phyloP scores from a whole-genome alignment of 345 rosid species.

The Aquilaria yunnanensis region DNA sequence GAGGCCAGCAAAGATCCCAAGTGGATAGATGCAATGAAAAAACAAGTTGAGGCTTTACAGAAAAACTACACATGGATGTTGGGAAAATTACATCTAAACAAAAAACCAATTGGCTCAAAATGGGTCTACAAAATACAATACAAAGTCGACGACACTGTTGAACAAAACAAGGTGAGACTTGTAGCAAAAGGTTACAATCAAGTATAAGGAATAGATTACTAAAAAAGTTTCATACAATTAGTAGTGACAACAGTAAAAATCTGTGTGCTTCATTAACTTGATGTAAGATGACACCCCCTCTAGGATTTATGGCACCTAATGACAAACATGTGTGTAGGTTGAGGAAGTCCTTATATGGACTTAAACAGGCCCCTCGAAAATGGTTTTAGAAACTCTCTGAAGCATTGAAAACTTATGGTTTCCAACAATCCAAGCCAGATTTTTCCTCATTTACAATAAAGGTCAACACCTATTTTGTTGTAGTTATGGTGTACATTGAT shows the following conservation, averaged over 20 bases:
- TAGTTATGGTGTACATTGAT: not conserved
- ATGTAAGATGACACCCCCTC: not conserved
- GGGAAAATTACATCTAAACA: too few species aligned
- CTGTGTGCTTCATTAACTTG: too few species aligned
- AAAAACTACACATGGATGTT: too few species aligned
- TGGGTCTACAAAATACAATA: not conserved
- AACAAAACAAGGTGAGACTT: not conserved
- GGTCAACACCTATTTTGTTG: too few species aligned
- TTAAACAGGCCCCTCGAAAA: too few species aligned
- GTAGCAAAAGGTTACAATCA: not conserved
- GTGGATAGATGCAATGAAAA: too few species aligned
- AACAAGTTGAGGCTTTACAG: too few species aligned
- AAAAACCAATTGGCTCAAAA: not conserved
- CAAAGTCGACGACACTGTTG: not conserved
- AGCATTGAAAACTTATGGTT: too few species aligned
- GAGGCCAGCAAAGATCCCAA: too few species aligned
- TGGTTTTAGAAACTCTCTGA: too few species aligned
- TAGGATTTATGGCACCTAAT: not conserved
- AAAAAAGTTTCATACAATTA: not conserved
- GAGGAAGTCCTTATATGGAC: not conserved
- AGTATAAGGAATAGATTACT: not conserved
- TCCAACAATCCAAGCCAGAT: not conserved
- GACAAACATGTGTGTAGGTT: not conserved
- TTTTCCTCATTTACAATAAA: not conserved
- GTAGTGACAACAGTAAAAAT: not conserved